Percentiles rank a stretch among this genome's conserved stretches.
phyloP scores from a whole-genome alignment of 1,284 basidiomycete species.

The Flammula alnicola region DNA sequence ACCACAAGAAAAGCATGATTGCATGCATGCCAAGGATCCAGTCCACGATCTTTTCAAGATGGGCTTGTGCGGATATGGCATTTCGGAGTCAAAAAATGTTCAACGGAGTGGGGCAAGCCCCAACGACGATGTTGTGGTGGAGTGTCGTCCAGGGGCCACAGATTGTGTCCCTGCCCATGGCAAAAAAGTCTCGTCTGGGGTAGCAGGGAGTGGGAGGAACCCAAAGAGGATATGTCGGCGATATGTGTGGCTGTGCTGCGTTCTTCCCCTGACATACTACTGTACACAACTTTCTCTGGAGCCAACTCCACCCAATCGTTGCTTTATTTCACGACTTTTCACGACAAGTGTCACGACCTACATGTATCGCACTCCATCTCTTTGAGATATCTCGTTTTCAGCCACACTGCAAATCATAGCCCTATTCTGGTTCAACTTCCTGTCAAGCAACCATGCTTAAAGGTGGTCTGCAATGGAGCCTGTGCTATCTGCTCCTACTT shows the following conservation, averaged over 20 bases:
- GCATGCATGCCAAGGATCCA: no score
- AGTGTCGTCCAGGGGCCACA: no score
- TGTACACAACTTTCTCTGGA: conserved; percentile 16
- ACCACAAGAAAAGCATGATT: no score
- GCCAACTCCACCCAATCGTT: conserved; percentile 15
- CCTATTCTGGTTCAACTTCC: background rate
- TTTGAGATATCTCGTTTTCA: background rate
- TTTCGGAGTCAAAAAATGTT: no score
- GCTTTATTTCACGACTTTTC: conserved; percentile 22
- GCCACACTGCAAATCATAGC: background rate
- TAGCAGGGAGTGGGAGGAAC: background rate
- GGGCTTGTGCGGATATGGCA: no score
- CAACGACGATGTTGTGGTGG: no score
- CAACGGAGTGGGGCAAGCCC: no score
- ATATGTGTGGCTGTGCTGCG: conserved; percentile 13
- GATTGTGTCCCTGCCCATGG: no score
- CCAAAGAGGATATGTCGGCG: conserved; percentile 12
- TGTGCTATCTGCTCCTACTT: conserved; percentile 14
- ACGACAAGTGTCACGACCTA: conserved; percentile 18
- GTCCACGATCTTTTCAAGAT: no score
- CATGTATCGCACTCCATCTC: conserved; percentile 14
- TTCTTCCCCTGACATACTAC: no score
- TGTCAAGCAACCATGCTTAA: conserved; percentile 11
- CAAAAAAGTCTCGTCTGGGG: background rate
- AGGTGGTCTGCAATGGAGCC: conserved; percentile 13